phyloP scores from a whole-genome alignment of 306 rosid genomes.

The Abrus pulchellus region DNA sequence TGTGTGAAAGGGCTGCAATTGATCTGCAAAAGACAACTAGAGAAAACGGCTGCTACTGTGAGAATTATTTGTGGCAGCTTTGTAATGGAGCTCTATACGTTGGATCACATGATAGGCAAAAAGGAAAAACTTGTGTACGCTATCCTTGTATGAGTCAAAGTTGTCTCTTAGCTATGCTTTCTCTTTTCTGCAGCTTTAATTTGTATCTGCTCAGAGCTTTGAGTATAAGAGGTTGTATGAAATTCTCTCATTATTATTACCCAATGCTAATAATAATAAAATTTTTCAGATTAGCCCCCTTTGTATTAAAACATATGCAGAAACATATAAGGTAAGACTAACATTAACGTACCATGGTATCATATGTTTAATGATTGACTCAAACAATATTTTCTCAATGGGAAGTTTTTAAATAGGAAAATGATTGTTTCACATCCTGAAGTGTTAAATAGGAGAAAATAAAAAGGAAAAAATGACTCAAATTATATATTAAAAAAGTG shows the following conservation, averaged over 20 bases:
- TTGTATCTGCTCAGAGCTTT: conserved; percentile 40
- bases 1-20: conserved; percentile 53
- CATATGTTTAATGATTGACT: not conserved
- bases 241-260: not conserved
- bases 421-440: too few relatives aligned
- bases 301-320: conserved; percentile 7
- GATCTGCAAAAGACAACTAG: conserved; percentile 43
- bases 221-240: conserved; percentile 27
- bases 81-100: conserved; percentile 39
- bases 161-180: conserved; percentile 43
- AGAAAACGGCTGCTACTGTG: conserved; percentile 53
- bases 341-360: conserved; percentile 1
- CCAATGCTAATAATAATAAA: conserved; percentile 35
- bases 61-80: conserved; percentile 45
- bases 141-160: conserved; percentile 59
- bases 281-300: conserved; percentile 19
- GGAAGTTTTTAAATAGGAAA: not conserved
- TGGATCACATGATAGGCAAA: conserved; percentile 61
- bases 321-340: conserved; percentile 25
- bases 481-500: too few relatives aligned
- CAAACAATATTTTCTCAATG: not conserved
- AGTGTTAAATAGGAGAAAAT: too few relatives aligned
- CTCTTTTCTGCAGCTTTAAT: conserved; percentile 46
- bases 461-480: too few relatives aligned
- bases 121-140: conserved; percentile 5